Percentiles rank a stretch among this genome's conserved stretches.
phyloP scores from a whole-genome alignment of 2,329 filamentous ascomycete species.

The Cladophialophora bantiana region DNA sequence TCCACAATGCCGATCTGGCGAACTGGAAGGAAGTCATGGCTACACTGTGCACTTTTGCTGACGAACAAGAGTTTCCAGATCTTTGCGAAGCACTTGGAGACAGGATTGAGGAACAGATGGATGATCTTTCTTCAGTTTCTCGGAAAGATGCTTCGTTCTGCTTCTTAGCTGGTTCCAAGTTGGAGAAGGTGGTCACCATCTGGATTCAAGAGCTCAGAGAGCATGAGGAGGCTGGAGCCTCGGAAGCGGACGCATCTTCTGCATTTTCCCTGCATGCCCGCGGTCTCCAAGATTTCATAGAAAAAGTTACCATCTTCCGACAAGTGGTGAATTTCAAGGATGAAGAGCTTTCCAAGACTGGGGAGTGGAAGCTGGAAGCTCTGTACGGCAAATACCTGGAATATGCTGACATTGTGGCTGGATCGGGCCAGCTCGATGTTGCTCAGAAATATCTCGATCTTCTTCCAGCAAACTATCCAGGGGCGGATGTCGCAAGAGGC shows the following conservation, averaged over 20 bases:
- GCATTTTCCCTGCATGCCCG: constrained; percentile 91
- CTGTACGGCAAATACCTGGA: constrained; percentile 96
- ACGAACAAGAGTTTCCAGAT: constrained; percentile 88
- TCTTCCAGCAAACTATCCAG: constrained; percentile 80
- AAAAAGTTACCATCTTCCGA: constrained; percentile 97
- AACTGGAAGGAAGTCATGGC: constrained; percentile 99
- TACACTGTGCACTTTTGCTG: constrained; percentile 91
- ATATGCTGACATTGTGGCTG: constrained; percentile 92
- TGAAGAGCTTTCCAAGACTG: constrained; percentile 69
- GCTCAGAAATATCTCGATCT: constrained; percentile 93
- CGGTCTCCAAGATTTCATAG: constrained; percentile 89
- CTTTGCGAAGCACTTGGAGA: constrained; percentile 95
- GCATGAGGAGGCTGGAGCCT: constrained; percentile 75
- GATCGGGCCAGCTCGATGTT: constrained; percentile 83
- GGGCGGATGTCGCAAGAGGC: constrained; percentile 84
- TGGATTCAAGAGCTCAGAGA: constrained; percentile 92
- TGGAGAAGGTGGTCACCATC: constrained; percentile 95
- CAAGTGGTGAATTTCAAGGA: constrained; percentile 92
- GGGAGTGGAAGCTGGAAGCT: constrained; percentile 85
- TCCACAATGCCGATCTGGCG: constrained; percentile 89
- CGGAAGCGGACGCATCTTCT: constrained; percentile 73
- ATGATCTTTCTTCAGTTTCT: constrained; percentile 59
- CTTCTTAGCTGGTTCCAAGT: constrained; percentile 91
- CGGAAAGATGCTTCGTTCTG: constrained; percentile 96
- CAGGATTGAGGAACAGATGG: constrained; percentile 75